These are phyloP conservation scores for Penicillium sp. DNA, from an alignment of 2,329 filamentous ascomycete species.

Conservation along the genomic window DNA sequence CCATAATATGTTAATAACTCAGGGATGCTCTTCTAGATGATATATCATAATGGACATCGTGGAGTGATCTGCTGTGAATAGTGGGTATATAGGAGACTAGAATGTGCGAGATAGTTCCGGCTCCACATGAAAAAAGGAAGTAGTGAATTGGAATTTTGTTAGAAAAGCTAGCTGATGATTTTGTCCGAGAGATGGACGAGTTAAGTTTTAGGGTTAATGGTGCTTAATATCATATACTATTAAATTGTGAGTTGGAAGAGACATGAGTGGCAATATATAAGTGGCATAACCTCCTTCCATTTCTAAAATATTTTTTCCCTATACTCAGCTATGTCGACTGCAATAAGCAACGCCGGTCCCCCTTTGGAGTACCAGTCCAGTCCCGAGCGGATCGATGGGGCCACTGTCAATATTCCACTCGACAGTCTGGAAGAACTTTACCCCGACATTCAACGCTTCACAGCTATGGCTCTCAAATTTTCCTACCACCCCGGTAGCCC, in stretches of 20 bases:
- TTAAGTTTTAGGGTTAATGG: too few relatives aligned
- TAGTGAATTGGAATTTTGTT: too few relatives aligned
- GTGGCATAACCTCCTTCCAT: background rate
- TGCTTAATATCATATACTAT: background rate
- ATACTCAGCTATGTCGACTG: background rate
- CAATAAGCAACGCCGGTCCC: background rate
- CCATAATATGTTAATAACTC: too few relatives aligned
- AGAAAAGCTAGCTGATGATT: too few relatives aligned
- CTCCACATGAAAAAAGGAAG: too few relatives aligned
- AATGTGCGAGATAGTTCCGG: too few relatives aligned
- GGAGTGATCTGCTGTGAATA: too few relatives aligned
- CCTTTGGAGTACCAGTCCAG: background rate
- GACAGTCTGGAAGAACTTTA: background rate
- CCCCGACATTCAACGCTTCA: background rate
- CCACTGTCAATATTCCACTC: background rate
- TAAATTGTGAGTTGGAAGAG: background rate
- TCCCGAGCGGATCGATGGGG: background rate
- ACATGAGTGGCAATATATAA: background rate
- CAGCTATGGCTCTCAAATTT: background rate
- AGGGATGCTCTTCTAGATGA: too few relatives aligned
- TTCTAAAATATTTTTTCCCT: background rate
- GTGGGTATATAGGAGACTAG: too few relatives aligned
- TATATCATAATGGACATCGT: too few relatives aligned
- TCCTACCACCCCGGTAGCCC: background rate
- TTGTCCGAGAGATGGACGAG: too few relatives aligned